These are phyloP conservation scores for Plenodomus tracheiphilus DNA, from an alignment of 2,329 filamentous ascomycete genomes.

Conservation along the genomic window DNA sequence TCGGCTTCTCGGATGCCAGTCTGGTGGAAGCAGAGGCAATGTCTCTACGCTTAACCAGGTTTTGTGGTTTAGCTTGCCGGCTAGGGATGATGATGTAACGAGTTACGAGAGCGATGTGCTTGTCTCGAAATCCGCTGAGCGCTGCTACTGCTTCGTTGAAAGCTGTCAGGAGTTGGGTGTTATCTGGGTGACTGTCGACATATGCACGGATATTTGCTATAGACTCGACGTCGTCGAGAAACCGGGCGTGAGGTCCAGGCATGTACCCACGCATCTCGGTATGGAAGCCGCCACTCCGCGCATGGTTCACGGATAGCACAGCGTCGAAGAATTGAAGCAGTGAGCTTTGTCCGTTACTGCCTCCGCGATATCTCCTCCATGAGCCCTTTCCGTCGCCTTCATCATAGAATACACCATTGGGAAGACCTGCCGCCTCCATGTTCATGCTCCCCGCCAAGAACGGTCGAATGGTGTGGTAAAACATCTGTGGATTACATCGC, in stretches of 20 bases:
- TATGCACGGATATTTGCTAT: slow-evolving; percentile 53
- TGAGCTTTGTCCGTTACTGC: slow-evolving; percentile 60
- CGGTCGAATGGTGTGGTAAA: slow-evolving; percentile 58
- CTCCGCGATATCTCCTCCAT: slow-evolving; percentile 57
- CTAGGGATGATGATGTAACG: slow-evolving; percentile 56
- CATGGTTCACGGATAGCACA: slow-evolving; percentile 55
- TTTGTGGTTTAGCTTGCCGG: slow-evolving; percentile 27
- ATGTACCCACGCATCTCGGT: slow-evolving; percentile 60
- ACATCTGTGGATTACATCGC: slow-evolving; percentile 52
- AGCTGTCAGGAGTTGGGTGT: slow-evolving; percentile 44
- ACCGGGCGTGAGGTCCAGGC: slow-evolving; percentile 57
- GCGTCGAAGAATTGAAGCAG: slow-evolving; percentile 59
- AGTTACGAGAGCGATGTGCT: slow-evolving; percentile 58
- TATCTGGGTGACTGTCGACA: slow-evolving; percentile 39
- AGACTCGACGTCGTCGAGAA: slow-evolving; percentile 51
- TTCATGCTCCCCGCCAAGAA: slow-evolving; percentile 58
- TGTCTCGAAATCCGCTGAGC: slow-evolving; percentile 53
- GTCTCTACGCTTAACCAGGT: slow-evolving; percentile 37
- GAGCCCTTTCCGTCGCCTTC: slow-evolving; percentile 52
- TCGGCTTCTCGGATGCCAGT: slow-evolving; percentile 33
- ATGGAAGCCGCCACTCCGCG: slow-evolving; percentile 39
- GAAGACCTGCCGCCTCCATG: slow-evolving; percentile 56
- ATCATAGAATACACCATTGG: slow-evolving; percentile 58
- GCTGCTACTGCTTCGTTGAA: slow-evolving; percentile 53
- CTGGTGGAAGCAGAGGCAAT: slow-evolving; percentile 53